These are phyloP conservation scores for Phytophthora quininea DNA, from an alignment of 352 stramenopile species.

Conservation along the genomic window DNA sequence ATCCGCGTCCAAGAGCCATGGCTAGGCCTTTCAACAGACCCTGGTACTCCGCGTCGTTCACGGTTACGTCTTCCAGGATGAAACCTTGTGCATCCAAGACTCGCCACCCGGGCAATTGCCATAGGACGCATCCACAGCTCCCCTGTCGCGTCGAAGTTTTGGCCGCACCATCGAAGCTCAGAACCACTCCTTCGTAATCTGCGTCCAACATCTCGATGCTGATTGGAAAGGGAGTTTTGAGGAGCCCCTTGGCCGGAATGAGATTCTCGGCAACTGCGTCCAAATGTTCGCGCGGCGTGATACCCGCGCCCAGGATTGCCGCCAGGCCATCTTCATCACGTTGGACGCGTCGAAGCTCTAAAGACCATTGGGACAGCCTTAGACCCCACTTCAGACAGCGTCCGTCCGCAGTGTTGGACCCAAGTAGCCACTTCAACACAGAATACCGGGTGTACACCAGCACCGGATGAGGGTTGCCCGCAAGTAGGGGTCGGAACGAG, in stretches of 20 bases:
- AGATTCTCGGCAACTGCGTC: neutral
- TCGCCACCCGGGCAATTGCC: neutral
- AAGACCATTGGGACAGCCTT: neutral
- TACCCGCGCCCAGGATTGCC: neutral
- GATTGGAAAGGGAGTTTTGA: neutral
- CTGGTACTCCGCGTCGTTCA: neutral
- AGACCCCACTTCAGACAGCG: neutral
- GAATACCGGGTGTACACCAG: conserved; percentile 7
- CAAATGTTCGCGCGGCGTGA: neutral
- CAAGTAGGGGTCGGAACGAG: neutral
- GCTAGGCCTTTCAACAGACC: neutral
- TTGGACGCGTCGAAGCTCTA: conserved; percentile 7
- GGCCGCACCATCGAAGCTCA: neutral
- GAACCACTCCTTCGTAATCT: neutral
- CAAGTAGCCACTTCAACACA: conserved; percentile 9
- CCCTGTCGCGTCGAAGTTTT: neutral
- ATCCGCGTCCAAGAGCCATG: neutral
- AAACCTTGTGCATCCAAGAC: neutral
- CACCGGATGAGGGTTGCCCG: neutral
- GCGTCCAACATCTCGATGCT: neutral
- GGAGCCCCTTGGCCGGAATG: neutral
- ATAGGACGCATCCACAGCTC: neutral
- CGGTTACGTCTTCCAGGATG: neutral
- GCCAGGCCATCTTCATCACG: neutral
- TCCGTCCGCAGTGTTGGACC: neutral